Evolutionary conservation across 306 rosid species (phyloP), one percentile per base, ranked within the genome.

Genomic region (Acmispon strigosus): DNA sequence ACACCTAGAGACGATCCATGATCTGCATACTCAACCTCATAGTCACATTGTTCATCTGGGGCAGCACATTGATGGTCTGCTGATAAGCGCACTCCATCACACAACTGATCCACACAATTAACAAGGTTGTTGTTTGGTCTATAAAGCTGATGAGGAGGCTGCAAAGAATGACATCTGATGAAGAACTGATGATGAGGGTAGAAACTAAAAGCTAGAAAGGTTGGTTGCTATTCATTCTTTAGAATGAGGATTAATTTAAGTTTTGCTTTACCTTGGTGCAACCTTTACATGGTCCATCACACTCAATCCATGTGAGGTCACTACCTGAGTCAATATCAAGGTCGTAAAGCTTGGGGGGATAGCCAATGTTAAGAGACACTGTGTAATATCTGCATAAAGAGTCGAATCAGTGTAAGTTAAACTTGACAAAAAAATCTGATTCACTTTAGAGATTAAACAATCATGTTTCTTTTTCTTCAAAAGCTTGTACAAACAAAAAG

Each of bases 301-400:
- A 94, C 80, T 90, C 96, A 67, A 94, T 89, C 98, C 98, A 94
- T 52, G 97, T 90, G 70, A 94, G 86, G 73, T 90, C 98, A 86
- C 98, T 94, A 27, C 98, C 98, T 0, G 97, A 71, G 62, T 94
- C 96, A 44, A 94, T 83, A 78, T 94, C 97, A 52, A 94, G 84
- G 13, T 90, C 95, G 11, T 64, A 94, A 47, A 20, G 59, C 82
- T 86, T 94, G 3, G 94, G 87, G 20, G 97, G 97, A 73, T 74
- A 12, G 41, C 98, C 97, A 54, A 94, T 87, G 65, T 17, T 73
- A 27, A 94, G 66, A 15, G 85, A 78, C 49, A 79, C 89, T 34
- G 82, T 86, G 80, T 87, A 94, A 80, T 84, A 80, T 73, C 98
- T 90, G 85, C 63, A 66, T 19, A 64, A 45, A 63, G 36, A 75